Percentiles rank a stretch among this genome's conserved stretches.
Evolutionary conservation across 306 rosid species (phyloP).

Genomic region (Casuarina cunninghamiana): DNA sequence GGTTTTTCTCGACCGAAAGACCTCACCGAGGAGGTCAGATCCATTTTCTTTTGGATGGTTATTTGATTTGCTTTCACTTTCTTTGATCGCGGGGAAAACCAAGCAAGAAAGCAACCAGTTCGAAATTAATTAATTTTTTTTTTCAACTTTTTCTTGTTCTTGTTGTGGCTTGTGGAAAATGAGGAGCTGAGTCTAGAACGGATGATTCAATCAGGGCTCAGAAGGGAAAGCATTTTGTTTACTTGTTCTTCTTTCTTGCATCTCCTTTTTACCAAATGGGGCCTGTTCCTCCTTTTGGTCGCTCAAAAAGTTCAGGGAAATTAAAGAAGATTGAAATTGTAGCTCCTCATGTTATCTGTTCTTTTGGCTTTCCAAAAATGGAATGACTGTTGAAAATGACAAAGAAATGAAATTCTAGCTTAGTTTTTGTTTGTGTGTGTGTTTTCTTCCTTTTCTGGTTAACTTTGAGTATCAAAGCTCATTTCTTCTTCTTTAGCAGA

Average conservation of each 20-base stretch:
- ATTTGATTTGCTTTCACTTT: background rate
- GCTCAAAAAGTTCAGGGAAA: background rate
- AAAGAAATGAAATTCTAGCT: background rate
- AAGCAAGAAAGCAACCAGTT: background rate
- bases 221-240: background rate
- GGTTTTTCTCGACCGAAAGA: slow-evolving; percentile 28
- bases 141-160: slow-evolving; percentile 1
- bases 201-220: background rate
- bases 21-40: slow-evolving; percentile 47
- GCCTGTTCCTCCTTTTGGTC: slow-evolving; percentile 1
- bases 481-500: background rate
- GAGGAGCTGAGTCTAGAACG: background rate
- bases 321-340: background rate
- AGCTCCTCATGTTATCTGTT: background rate
- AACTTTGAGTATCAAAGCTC: background rate
- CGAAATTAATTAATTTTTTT: background rate
- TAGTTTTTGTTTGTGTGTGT: background rate
- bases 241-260: background rate
- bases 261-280: background rate
- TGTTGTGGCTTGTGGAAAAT: background rate
- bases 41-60: background rate
- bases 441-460: background rate
- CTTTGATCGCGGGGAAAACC: slow-evolving; percentile 14
- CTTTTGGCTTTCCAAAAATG: background rate
- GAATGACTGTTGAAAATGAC: slow-evolving; percentile 5